A percentile compares a stretch with the other conserved stretches of the same genome.
Evolutionary conservation across 495 filamentous ascomycete species (phyloP).

Genomic region (Penicillium cinerascens): DNA sequence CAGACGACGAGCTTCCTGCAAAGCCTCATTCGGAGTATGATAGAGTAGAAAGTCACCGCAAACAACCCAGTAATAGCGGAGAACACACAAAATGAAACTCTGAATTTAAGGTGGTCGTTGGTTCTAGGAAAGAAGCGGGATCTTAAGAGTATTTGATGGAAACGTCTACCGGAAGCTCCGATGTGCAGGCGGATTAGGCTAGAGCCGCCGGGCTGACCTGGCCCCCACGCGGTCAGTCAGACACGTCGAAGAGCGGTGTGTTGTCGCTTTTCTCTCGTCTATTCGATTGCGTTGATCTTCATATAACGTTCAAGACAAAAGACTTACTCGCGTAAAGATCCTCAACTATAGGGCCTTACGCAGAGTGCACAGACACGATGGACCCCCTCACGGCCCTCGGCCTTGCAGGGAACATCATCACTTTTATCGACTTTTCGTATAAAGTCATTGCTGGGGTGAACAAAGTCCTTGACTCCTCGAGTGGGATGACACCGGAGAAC

Average conservation of each 20-base stretch:
- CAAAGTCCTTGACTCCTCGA: slow-evolving; percentile 24
- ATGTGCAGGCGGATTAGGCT: no score
- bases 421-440: slow-evolving; percentile 37
- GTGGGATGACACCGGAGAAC: slow-evolving; percentile 22
- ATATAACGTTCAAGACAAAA: neutral
- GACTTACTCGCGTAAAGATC: neutral
- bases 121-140: no score
- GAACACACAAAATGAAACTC: no score
- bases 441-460: slow-evolving; percentile 23
- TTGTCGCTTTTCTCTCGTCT: neutral
- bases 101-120: no score
- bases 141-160: no score
- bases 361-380: slow-evolving; percentile 17
- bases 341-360: neutral
- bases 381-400: slow-evolving; percentile 39
- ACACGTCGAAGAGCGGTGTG: neutral
- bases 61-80: no score
- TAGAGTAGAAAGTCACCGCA: no score
- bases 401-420: slow-evolving; percentile 31
- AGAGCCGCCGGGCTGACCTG: neutral
- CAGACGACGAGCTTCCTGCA: no score
- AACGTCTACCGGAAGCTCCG: no score
- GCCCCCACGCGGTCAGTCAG: neutral
- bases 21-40: no score
- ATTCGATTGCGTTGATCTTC: neutral